Evolutionary conservation across 108 stramenopile genomes (phyloP), one percentile per base, ranked within the genome.

Genomic region (Cylindrotheca closterium): DNA sequence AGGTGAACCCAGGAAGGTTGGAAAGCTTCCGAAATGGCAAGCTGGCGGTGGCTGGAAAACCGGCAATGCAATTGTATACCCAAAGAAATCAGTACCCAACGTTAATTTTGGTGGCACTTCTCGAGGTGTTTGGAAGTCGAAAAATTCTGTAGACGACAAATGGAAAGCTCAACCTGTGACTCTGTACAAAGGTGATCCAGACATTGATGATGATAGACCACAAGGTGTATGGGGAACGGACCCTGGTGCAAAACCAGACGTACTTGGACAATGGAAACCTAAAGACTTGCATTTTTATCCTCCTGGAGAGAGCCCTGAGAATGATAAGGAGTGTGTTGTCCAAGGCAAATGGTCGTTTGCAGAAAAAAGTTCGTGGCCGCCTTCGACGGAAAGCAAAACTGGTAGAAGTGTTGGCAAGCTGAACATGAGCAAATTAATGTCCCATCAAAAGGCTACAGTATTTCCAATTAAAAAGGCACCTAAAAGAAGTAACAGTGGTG

Each of bases 231-330:
- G 68, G 68, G 68, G 68, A 19, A 42, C 51, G 28, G 51, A 45
- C 33, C 68, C 68, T 3, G 58, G 51, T 1, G 68, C 58, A 22
- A 15, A 60, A 30, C 48, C 68, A 0, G 52, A 69, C 33, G 23
- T 15, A 24, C 49, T 51, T 37, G 68, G 68, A n/a, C 32, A 59
- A 7, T 69, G 53, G 15, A 33, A 30, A 1, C 64, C 64, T 25
- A 7, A 65, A 65, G 64, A 65, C 37, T 15, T 65, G 4, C 54
- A 52, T 51, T 65, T 65, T 45, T 65, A 65, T 26, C 64, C 64
- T 4, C 64, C 64, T 24, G 64, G 64, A 0, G 31, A 65, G 23
- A 23, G 2, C 15, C 64, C 64, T 42, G 37, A 42, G 15, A 42
- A 42, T 42, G 37, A 42, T 15, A 15, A 42, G 15, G 37, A 42